These are phyloP conservation scores for Silybum marianum DNA, from an alignment of 129 eudicot genomes.

Conservation along the genomic window DNA sequence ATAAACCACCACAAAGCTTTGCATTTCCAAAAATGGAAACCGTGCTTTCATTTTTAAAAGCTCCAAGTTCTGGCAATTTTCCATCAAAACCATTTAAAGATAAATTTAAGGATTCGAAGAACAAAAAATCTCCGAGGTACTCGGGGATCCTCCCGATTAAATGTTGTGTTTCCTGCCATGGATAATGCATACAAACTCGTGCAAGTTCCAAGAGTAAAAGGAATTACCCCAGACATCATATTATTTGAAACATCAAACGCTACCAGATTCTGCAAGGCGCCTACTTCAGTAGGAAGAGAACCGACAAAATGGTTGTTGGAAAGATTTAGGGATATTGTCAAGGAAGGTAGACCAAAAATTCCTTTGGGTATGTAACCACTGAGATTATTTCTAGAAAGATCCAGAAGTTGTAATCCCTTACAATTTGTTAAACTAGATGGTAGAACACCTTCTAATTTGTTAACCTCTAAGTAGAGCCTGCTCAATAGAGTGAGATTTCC, in stretches of 20 bases:
- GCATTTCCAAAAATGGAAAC: not conserved
- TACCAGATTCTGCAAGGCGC: slow-evolving; percentile 5
- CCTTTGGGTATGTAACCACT: slow-evolving; percentile 2
- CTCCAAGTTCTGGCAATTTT: not conserved
- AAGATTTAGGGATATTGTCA: not conserved
- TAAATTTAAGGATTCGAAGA: not conserved
- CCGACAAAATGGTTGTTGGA: not conserved
- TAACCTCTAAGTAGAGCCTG: not conserved
- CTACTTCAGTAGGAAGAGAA: not conserved
- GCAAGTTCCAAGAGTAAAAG: not conserved
- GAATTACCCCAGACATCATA: not conserved
- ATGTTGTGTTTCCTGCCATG: not conserved
- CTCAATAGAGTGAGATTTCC: slow-evolving; percentile 28
- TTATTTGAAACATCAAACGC: not conserved
- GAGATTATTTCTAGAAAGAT: slow-evolving; percentile 15
- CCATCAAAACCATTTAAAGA: not conserved
- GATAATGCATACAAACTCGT: not conserved
- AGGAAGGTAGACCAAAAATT: slow-evolving; percentile 8
- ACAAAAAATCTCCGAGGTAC: not conserved
- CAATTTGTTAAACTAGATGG: slow-evolving; percentile 15
- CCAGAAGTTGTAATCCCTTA: not conserved
- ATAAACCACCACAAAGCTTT: not conserved
- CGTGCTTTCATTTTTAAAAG: not conserved
- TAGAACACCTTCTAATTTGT: slow-evolving; percentile 21
- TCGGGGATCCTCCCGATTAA: slow-evolving; percentile 8